Evolutionary conservation across 495 filamentous ascomycete species (phyloP), one percentile per base, ranked within the genome.

Genomic region (Achaetomiella virescens): DNA sequence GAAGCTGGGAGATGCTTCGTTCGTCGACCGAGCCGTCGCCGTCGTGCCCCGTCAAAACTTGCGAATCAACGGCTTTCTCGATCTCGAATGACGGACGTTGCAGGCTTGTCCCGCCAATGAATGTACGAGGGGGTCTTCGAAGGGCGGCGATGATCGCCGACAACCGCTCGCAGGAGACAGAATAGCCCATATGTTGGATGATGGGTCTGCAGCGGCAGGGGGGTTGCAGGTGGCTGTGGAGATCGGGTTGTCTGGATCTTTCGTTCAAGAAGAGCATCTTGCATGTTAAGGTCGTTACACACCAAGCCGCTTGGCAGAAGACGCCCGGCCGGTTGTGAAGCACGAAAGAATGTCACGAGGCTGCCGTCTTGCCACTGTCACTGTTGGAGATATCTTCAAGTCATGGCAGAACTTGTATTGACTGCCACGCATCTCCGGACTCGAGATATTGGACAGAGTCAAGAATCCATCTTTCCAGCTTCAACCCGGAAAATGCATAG

Each of bases 231-330:
- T 46, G 20, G 25, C 33, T 27, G 49, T 47, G 55, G 43, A 35
- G 55, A 54, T 54, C 35, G 43, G 20, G 24, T n/a, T 18, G 37
- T 47, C 56, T 48, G 43, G 56, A 54, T 54, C 50, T 40, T 38
- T 36, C 41, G 24, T 44, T 52, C 49, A 10, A 6, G n/a, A n/a
- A n/a, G n/a, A 37, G 21, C 38, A 52, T 47, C 40, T 40, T 58
- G 55, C 48, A 52, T 48, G 48, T 42, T 42, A 52, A 52, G 33
- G 55, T 58, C 55, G 42, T n/a, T n/a, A n/a, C 55, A 56, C 27
- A 20, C 33, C 18, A 21, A 33, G 38, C 9, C 10, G 41, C 55
- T 50, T 57, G 48, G 55, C 46, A 20, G 31, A 44, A 21, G 40
- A 51, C 29, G 37, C n/a, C n/a, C 11, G 27, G 47, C 38, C 31